phyloP scores from a whole-genome alignment of 768 basidiomycete species.

The Pleurotus platypus region DNA sequence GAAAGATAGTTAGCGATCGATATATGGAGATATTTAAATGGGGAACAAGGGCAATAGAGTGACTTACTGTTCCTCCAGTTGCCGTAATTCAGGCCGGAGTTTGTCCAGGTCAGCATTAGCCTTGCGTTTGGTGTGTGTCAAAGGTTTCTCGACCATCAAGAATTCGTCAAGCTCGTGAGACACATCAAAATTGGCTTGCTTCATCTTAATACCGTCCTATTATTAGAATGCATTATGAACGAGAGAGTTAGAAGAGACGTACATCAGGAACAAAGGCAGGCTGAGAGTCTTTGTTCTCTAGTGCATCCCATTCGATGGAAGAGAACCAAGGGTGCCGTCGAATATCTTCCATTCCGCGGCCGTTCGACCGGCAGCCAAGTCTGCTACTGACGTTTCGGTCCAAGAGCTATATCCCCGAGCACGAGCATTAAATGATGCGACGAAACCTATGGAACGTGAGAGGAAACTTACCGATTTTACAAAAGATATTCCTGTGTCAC shows the following conservation, averaged over 20 bases:
- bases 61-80: slow-evolving; percentile 88
- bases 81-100: slow-evolving; percentile 87
- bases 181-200: slow-evolving; percentile 97
- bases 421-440: slow-evolving; percentile 14
- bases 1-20: not conserved
- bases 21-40: not conserved
- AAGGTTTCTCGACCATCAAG: slow-evolving; percentile 95
- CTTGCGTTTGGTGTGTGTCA: slow-evolving; percentile 92
- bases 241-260: slow-evolving; percentile 30
- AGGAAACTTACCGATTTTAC: slow-evolving; percentile 58
- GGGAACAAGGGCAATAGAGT: not conserved
- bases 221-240: slow-evolving; percentile 3
- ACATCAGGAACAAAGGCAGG: slow-evolving; percentile 94
- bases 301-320: slow-evolving; percentile 72
- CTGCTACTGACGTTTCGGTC: slow-evolving; percentile 78
- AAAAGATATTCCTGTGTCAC: slow-evolving; percentile 61
- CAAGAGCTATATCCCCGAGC: slow-evolving; percentile 55
- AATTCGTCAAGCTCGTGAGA: slow-evolving; percentile 97
- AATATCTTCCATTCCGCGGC: slow-evolving; percentile 75
- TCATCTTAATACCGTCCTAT: slow-evolving; percentile 53
- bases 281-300: slow-evolving; percentile 65
- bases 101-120: slow-evolving; percentile 80
- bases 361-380: slow-evolving; percentile 73
- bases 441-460: slow-evolving; percentile 1
- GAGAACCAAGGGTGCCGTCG: slow-evolving; percentile 84